Conservation (phyloP, 768 basidiomycete species). For the Auriculariales sp. region DNA sequence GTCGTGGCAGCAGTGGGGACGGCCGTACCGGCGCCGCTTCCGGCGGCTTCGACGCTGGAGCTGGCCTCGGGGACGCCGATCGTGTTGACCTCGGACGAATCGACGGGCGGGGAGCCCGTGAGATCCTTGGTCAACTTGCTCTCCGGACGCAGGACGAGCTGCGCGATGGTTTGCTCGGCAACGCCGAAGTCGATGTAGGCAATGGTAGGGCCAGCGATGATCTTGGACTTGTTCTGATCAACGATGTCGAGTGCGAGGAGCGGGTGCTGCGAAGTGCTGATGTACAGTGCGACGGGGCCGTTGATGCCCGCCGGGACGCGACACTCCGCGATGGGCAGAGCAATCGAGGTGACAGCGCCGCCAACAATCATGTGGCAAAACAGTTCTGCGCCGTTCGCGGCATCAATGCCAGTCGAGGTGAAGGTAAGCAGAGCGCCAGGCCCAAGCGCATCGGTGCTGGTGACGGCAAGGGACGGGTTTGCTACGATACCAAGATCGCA, state of each 20-base stretch:
- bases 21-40: conserved; percentile 12
- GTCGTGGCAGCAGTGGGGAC: conserved; percentile 22
- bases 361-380: conserved; percentile 71
- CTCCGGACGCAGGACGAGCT: not conserved
- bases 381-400: conserved; percentile 33
- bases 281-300: conserved; percentile 59
- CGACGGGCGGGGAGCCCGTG: not conserved
- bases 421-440: conserved; percentile 52
- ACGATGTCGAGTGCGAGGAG: conserved; percentile 46
- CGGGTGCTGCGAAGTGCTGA: conserved; percentile 50
- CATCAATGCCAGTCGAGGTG: conserved; percentile 33
- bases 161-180: conserved; percentile 17
- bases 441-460: conserved; percentile 42
- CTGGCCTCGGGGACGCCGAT: conserved; percentile 4
- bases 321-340: conserved; percentile 46
- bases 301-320: conserved; percentile 51
- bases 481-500: conserved; percentile 51
- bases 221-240: conserved; percentile 29
- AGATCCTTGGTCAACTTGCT: conserved; percentile 1
- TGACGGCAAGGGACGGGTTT: conserved; percentile 44
- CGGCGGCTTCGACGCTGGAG: conserved; percentile 9
- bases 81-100: not conserved
- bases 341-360: conserved; percentile 36
- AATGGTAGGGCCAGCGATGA: conserved; percentile 60
- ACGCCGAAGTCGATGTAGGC: conserved; percentile 49